Percentiles rank a stretch among this genome's conserved stretches.
These are phyloP conservation scores for Scheffersomyces lignicola DNA, from an alignment of 1,139 yeast species.

Conservation along the genomic window DNA sequence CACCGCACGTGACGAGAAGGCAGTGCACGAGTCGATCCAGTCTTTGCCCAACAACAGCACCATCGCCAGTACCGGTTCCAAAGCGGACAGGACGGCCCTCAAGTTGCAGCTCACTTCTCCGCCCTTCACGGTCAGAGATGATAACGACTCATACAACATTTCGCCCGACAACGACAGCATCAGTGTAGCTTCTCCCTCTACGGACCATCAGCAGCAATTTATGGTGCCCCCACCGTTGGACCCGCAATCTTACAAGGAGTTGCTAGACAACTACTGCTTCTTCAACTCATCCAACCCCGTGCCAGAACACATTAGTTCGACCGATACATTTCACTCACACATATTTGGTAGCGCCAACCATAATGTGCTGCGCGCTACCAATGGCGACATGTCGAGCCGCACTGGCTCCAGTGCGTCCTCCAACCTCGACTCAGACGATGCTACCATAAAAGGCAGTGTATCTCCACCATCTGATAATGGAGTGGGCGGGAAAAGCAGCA, in stretches of 20 bases:
- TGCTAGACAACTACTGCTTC: constrained; percentile 74
- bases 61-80: neutral
- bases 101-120: neutral
- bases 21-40: too few species aligned
- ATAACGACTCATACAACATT: neutral
- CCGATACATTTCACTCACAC: constrained; percentile 5
- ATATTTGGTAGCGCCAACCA: too few species aligned
- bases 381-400: too few species aligned
- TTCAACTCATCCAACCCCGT: constrained; percentile 21
- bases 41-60: too few species aligned
- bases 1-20: constrained; percentile 2
- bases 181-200: neutral
- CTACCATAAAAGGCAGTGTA: neutral
- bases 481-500: constrained; percentile 4
- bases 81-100: neutral
- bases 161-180: neutral
- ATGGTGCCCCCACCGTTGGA: constrained; percentile 4
- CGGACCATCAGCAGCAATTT: constrained; percentile 1
- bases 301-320: constrained; percentile 7
- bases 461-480: constrained; percentile 7
- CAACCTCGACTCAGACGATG: neutral
- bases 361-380: too few species aligned
- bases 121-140: constrained; percentile 1
- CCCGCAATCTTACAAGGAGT: constrained; percentile 64
- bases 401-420: constrained; percentile 2